phyloP scores from a whole-genome alignment of 2,329 filamentous ascomycete species.

The Fusarium newnesense region DNA sequence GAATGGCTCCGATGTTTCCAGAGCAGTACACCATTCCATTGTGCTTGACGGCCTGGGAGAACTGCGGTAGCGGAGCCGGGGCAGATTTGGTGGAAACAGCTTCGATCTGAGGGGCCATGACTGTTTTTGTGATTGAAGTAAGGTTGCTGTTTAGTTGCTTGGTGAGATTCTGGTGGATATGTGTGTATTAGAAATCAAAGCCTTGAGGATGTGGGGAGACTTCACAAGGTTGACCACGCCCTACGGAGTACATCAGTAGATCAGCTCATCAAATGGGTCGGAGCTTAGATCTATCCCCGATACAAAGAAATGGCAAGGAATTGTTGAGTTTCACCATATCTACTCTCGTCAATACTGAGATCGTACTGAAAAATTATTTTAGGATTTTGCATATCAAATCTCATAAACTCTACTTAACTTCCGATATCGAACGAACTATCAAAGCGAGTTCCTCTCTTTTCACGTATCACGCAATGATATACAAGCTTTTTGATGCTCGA shows the following conservation, averaged over 20 bases:
- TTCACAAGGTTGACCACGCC: neutral
- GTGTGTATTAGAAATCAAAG: neutral
- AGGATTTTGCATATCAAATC: neutral
- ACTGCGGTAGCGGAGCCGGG: slow-evolving; percentile 56
- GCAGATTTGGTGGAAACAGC: slow-evolving; percentile 19
- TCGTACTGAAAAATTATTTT: neutral
- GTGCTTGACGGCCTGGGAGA: slow-evolving; percentile 69
- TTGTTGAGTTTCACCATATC: no score
- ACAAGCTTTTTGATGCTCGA: neutral
- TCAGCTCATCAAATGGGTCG: neutral
- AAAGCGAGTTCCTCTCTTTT: neutral
- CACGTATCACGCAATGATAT: neutral
- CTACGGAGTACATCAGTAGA: neutral
- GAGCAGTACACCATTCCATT: slow-evolving; percentile 79
- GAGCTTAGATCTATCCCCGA: slow-evolving; percentile 1
- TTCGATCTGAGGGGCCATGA: slow-evolving; percentile 5
- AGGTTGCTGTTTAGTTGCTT: neutral
- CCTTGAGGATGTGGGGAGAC: neutral
- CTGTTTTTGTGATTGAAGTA: neutral
- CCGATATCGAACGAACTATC: neutral
- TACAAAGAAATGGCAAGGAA: neutral
- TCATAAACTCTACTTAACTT: no score
- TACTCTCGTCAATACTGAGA: neutral
- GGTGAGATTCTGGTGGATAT: neutral
- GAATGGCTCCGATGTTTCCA: slow-evolving; percentile 68